phyloP scores from a whole-genome alignment of 441 rosid genomes.

The Gossypium aridum region DNA sequence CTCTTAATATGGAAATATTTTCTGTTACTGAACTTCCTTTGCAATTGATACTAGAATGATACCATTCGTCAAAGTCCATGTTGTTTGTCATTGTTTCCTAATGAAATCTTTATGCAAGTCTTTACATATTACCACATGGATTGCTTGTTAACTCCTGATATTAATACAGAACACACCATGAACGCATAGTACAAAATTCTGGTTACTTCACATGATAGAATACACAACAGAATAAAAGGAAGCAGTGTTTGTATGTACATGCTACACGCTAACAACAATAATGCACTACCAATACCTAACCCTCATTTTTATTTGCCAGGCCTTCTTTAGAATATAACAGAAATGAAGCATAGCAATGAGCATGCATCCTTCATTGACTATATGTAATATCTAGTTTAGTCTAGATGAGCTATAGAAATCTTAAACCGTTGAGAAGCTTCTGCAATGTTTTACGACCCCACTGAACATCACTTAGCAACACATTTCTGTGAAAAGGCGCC shows the following conservation, averaged over 20 bases:
- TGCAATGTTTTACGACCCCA: constrained; percentile 64
- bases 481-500: constrained; percentile 7
- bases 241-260: not conserved
- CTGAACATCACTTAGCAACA: constrained; percentile 39
- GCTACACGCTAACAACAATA: not conserved
- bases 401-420: constrained; percentile 30
- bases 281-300: not conserved
- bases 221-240: not conserved
- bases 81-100: not conserved
- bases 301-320: not conserved
- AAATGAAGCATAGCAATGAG: not conserved
- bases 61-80: not conserved
- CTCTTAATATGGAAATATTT: not conserved
- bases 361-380: not conserved
- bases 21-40: not conserved
- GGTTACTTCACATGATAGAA: not conserved
- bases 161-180: not conserved
- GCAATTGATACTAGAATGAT: not conserved
- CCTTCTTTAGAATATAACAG: not conserved
- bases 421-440: constrained; percentile 46
- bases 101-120: not conserved
- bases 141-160: not conserved
- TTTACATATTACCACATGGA: not conserved
- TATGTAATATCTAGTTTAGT: not conserved
- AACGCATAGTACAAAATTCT: constrained; percentile 4